A percentile compares a stretch with the other conserved stretches of the same genome.
These are phyloP conservation scores for Aspergillus puulaauensis DNA, from an alignment of 2,329 filamentous ascomycete species.

Conservation along the genomic window DNA sequence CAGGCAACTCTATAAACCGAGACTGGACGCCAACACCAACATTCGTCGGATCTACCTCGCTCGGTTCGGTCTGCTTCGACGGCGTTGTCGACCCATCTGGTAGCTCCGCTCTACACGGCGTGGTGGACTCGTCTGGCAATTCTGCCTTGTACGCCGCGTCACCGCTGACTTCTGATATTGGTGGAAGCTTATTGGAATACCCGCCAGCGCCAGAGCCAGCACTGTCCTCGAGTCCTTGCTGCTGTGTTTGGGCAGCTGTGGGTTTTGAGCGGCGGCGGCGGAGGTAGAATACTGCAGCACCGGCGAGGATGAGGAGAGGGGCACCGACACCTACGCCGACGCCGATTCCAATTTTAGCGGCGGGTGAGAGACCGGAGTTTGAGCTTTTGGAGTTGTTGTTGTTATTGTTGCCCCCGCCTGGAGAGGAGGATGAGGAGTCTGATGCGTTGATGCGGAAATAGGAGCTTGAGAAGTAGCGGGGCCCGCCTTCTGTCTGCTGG, in stretches of 20 bases:
- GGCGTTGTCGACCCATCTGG: neutral
- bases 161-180: neutral
- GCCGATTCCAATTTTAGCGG: conserved; percentile 11
- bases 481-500: neutral
- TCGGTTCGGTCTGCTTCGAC: neutral
- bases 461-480: conserved; percentile 5
- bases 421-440: neutral
- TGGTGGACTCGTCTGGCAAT: too few relatives aligned
- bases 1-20: conserved; percentile 5
- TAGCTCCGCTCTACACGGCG: too few relatives aligned
- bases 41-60: neutral
- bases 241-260: neutral
- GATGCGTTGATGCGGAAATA: conserved; percentile 11
- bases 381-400: neutral
- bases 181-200: neutral
- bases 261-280: neutral
- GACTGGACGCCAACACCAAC: neutral
- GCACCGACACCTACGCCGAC: conserved; percentile 9
- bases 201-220: neutral
- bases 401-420: neutral
- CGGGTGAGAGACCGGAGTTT: conserved; percentile 1
- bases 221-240: neutral
- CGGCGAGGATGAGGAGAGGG: conserved; percentile 4
- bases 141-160: neutral
- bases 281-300: conserved; percentile 6